phyloP scores from a whole-genome alignment of 331 rosid genomes.

The Rhamnella rubrinervis region DNA sequence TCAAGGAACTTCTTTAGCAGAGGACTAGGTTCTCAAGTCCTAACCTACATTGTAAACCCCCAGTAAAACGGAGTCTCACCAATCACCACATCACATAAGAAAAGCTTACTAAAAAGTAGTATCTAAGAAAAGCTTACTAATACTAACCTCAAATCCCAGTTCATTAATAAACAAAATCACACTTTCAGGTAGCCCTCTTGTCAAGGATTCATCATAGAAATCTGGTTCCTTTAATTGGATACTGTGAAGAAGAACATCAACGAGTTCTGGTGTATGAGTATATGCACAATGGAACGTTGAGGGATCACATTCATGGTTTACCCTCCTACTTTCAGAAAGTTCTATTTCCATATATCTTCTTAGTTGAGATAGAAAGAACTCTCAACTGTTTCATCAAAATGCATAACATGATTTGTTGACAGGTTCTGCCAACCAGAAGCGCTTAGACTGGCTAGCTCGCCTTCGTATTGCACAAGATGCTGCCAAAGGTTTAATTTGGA shows the following conservation, averaged over 20 bases:
- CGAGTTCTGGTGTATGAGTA: conserved; percentile 84
- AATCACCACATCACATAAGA: not conserved
- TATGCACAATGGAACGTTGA: conserved; percentile 93
- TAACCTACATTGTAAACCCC: too few species aligned
- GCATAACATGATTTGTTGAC: conserved; percentile 28
- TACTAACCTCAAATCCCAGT: not conserved
- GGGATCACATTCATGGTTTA: conserved; percentile 83
- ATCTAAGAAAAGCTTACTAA: not conserved
- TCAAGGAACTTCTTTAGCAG: too few species aligned
- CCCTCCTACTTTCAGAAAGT: conserved; percentile 22
- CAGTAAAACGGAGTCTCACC: too few species aligned
- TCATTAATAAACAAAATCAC: not conserved
- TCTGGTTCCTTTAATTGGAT: conserved; percentile 95
- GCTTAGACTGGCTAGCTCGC: conserved; percentile 79
- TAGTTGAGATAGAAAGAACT: not conserved
- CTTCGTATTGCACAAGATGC: conserved; percentile 93
- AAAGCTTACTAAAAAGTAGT: not conserved
- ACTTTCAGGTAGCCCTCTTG: conserved; percentile 79
- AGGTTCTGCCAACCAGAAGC: conserved; percentile 53
- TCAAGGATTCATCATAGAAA: conserved; percentile 97
- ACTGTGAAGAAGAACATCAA: conserved; percentile 88
- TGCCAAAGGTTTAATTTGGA: conserved; percentile 67
- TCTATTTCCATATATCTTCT: conserved; percentile 7
- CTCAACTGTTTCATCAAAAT: not conserved
- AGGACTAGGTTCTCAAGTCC: too few species aligned